Base-by-base conservation (phyloP, 441 rosid genomes). In the Raphanus hybrid region DNA sequence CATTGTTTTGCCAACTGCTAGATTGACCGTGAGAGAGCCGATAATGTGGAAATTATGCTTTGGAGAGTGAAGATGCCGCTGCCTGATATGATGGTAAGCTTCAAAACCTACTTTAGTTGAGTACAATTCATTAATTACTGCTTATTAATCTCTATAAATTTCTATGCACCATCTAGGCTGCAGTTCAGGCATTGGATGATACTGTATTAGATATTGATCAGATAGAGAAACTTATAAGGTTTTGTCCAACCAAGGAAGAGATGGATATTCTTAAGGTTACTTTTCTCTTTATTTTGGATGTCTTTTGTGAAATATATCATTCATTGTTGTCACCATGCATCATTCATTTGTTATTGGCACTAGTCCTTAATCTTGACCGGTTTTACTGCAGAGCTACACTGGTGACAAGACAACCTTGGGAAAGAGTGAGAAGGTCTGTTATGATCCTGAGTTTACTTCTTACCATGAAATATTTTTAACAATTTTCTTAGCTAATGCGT, bases 191-290 rank as follows among this genome's bases (percentile, higher is more conserved):
- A 48, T 4, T 48, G 54, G 54, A 48, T 48, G 54, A 48, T 12
- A 48, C 54, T 48, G 16, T 48, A 48, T 4, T 48, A 83, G 54
- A 48, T 48, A n/a, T 5, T 48, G 54, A 96, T 84, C 99, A 93
- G 82, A 92, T 96, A 80, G 97, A 96, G 65, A 96, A 91, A 84
- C 97, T 96, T 79, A 89, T 93, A 79, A 93, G 88, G 69, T 89
- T 92, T 81, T 96, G 98, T 74, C 99, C 98, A 52, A 92, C 97
- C 14, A 91, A 93, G 83, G 98, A 93, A 84, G 99, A 96, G 86
- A 93, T 93, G 97, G 99, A 93, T 80, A 88, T 83, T 82, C 93
- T 96, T 67, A 92, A 96, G 98, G 99, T 96, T 75, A 69, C 66
- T 72, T 4, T 1, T 29, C 34, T 29, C 34, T 29, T 3, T 29